phyloP scores from a whole-genome alignment of 2,329 filamentous ascomycete species.

The Epichloe typhina region DNA sequence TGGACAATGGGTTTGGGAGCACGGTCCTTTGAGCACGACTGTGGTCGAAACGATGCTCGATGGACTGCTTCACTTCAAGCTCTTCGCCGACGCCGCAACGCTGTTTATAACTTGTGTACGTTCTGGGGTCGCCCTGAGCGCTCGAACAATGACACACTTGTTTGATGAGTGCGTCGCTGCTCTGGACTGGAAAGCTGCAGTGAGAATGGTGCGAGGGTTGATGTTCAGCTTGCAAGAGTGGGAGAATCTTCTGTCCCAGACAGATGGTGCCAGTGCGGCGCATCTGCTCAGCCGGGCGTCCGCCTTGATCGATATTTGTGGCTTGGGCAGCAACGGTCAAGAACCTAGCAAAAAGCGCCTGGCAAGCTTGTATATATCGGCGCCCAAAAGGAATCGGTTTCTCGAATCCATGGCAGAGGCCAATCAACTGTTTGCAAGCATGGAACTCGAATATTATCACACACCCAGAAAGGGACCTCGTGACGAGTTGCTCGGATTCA shows the following conservation, averaged over 20 bases:
- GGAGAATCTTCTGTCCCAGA: constrained; percentile 12
- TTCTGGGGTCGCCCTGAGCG: constrained; percentile 19
- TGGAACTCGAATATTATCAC: not conserved
- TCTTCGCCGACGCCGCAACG: constrained; percentile 29
- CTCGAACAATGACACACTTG: constrained; percentile 21
- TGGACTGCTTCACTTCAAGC: constrained; percentile 34
- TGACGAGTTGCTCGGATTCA: constrained; percentile 4
- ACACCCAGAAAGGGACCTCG: not conserved
- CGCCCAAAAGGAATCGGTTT: constrained; percentile 10
- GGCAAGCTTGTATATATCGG: constrained; percentile 15
- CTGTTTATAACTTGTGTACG: constrained; percentile 28
- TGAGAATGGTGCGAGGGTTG: constrained; percentile 19
- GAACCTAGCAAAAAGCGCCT: constrained; percentile 8
- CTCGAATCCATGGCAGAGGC: constrained; percentile 12
- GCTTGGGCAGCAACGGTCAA: constrained; percentile 10
- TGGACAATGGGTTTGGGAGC: constrained; percentile 26
- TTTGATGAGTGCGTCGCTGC: constrained; percentile 28
- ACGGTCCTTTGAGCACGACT: constrained; percentile 22
- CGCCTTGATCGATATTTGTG: constrained; percentile 24
- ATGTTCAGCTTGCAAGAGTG: constrained; percentile 14
- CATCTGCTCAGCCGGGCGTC: constrained; percentile 20
- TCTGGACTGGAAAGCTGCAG: constrained; percentile 26
- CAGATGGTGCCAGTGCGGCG: constrained; percentile 9
- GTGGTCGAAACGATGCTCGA: constrained; percentile 33
- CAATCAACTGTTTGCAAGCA: constrained; percentile 4